phyloP scores from a whole-genome alignment of 352 stramenopile species.

The Phytopythium boreale region DNA sequence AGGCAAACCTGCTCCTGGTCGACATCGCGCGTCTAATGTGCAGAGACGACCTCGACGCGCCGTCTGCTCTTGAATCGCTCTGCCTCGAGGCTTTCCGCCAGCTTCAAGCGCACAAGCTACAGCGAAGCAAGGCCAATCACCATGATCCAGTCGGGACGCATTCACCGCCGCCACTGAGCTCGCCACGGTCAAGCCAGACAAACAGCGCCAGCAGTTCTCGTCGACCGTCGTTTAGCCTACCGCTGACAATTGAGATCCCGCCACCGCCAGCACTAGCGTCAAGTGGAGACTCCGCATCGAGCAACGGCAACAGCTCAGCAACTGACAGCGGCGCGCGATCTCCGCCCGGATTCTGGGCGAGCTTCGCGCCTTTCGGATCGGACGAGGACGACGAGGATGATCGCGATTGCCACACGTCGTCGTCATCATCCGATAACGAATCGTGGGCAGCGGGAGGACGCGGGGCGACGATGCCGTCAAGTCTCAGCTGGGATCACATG shows the following conservation, averaged over 20 bases:
- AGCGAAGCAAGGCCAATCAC: slow-evolving; percentile 21
- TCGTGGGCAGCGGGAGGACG: not conserved
- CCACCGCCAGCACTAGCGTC: slow-evolving; percentile 8
- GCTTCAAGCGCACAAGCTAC: slow-evolving; percentile 33
- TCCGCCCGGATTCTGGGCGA: slow-evolving; percentile 77
- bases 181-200: not conserved
- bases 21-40: slow-evolving; percentile 85
- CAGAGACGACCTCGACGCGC: slow-evolving; percentile 74
- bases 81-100: slow-evolving; percentile 73
- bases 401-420: slow-evolving; percentile 17
- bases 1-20: slow-evolving; percentile 54
- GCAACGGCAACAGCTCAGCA: slow-evolving; percentile 18
- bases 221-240: slow-evolving; percentile 4
- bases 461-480: not conserved
- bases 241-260: slow-evolving; percentile 48
- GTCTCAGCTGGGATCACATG: slow-evolving; percentile 57
- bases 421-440: slow-evolving; percentile 7
- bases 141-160: slow-evolving; percentile 3
- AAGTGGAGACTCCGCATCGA: slow-evolving; percentile 11
- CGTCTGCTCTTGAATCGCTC: slow-evolving; percentile 59
- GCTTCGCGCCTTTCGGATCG: slow-evolving; percentile 62
- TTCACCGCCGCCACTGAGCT: slow-evolving; percentile 7
- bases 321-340: slow-evolving; percentile 48
- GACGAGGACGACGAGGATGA: slow-evolving; percentile 57
- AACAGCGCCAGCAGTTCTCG: not conserved